Conservation (phyloP, 2,329 filamentous ascomycete species). For the Xylariomycetidae sp. region DNA sequence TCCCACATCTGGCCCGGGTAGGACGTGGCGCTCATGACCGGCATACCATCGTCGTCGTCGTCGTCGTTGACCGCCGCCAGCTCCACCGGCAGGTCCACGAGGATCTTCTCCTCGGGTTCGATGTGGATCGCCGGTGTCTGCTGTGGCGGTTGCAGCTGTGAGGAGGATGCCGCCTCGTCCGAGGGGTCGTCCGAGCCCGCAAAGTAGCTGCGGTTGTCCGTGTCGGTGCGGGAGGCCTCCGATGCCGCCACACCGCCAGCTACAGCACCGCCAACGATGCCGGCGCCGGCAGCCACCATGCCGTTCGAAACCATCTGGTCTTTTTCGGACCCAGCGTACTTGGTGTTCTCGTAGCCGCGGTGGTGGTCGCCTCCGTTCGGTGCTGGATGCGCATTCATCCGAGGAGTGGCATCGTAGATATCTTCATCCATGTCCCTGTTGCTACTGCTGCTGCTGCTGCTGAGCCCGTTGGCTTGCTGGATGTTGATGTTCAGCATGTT, state of each 20-base stretch:
- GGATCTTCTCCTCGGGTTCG: constrained; percentile 32
- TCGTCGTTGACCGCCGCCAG: constrained; percentile 23
- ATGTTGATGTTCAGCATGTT: constrained; percentile 23
- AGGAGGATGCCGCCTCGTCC: constrained; percentile 2
- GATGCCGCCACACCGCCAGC: constrained; percentile 1
- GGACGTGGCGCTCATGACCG: constrained; percentile 46
- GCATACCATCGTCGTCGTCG: constrained; percentile 33
- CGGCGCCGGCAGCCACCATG: constrained; percentile 1
- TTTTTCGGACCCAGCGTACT: constrained; percentile 18
- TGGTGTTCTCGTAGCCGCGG: constrained; percentile 12
- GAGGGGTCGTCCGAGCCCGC: constrained; percentile 11
- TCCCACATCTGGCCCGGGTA: constrained; percentile 55
- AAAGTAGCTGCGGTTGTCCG: constrained; percentile 9
- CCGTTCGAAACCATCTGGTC: constrained; percentile 9
- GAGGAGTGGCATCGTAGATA: constrained; percentile 26
- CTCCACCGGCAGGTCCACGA: constrained; percentile 24
- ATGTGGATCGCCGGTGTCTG: constrained; percentile 6
- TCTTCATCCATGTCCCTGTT: constrained; percentile 15
- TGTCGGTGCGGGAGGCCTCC: neutral
- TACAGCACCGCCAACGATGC: constrained; percentile 4
- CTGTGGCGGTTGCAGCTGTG: constrained; percentile 7
- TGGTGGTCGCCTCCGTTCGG: constrained; percentile 4
- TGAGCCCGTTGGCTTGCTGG: constrained; percentile 18
- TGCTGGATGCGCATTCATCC: constrained; percentile 7
- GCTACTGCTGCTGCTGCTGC: constrained; percentile 1